Evolutionary conservation across 306 rosid genomes (phyloP), one percentile per base, ranked within the genome.

Genomic region (Prunus mume): DNA sequence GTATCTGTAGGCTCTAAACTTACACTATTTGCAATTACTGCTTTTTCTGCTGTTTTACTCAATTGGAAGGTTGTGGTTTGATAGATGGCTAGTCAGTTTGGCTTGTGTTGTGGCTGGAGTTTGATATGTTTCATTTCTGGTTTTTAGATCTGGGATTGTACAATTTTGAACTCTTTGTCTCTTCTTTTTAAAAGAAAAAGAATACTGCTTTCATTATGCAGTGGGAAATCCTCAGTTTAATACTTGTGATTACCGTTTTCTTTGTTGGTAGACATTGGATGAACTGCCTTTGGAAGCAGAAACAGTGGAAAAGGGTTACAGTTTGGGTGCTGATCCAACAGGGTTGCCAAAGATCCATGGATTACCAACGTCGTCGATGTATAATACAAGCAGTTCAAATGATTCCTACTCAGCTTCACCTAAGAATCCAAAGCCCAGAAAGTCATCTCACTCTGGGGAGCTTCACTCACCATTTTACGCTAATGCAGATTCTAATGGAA

Each of bases 261-360:
- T 79, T 41, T 72, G 66, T 77, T 68, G 38, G 72, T 80, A 95
- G 99, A 93, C 94, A 56, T 82, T 95, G 89, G 99, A 95, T 70
- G 98, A 95, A 47, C 80, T 95, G 66, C 99, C 99, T 67, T 60
- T 91, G 87, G 98, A 92, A 84, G 97, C 99, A 3, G 99, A 95
- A 80, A 85, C 99, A 22, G 89, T 95, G 47, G 99, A 95, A 82
- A 95, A 90, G 77, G 99, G 98, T 70, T 92, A 84, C 81, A 86
- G 82, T 79, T 76, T 87, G 80, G 91, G 88, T 50, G 68, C 90
- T 25, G 99, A 91, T 76, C 76, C 93, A 52, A 91, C 89, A 11
- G 99, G 98, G 77, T 83, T 95, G 83, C 99, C 99, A 19, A 92
- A 78, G 90, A 89, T 90, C 83, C 90, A 87, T 58, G 97, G 99